phyloP scores from a whole-genome alignment of 345 rosid species.

The Mallotus nudiflorus region DNA sequence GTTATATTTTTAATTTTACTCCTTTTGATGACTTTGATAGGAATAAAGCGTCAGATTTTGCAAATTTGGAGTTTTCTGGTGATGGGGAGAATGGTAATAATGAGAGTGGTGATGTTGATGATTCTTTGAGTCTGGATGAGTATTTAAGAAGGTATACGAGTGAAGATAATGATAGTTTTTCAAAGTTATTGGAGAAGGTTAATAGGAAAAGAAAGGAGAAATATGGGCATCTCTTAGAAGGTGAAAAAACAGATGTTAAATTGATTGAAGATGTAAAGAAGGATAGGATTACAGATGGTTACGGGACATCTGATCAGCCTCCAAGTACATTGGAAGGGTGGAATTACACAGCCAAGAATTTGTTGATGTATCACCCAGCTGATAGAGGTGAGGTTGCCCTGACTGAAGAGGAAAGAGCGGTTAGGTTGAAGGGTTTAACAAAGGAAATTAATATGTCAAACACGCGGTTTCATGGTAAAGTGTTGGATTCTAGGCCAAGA shows the following conservation, averaged over 20 bases:
- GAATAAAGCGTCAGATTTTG: constrained; percentile 56
- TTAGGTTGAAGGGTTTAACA: constrained; percentile 64
- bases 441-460: constrained; percentile 69
- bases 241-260: constrained; percentile 51
- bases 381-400: constrained; percentile 84
- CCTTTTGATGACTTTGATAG: constrained; percentile 73
- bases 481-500: constrained; percentile 75
- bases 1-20: constrained; percentile 80
- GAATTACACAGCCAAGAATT: constrained; percentile 85
- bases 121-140: constrained; percentile 62
- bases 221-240: constrained; percentile 57
- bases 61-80: constrained; percentile 35
- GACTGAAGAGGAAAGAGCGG: constrained; percentile 71
- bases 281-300: constrained; percentile 92
- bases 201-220: constrained; percentile 86
- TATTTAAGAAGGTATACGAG: constrained; percentile 87
- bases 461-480: constrained; percentile 88
- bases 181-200: constrained; percentile 78
- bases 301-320: constrained; percentile 94
- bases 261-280: constrained; percentile 55
- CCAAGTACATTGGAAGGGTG: constrained; percentile 82
- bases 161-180: constrained; percentile 91
- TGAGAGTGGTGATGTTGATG: constrained; percentile 44
- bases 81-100: constrained; percentile 27
- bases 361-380: constrained; percentile 93